phyloP scores from a whole-genome alignment of 768 basidiomycete genomes.

The Podaxis sp. region DNA sequence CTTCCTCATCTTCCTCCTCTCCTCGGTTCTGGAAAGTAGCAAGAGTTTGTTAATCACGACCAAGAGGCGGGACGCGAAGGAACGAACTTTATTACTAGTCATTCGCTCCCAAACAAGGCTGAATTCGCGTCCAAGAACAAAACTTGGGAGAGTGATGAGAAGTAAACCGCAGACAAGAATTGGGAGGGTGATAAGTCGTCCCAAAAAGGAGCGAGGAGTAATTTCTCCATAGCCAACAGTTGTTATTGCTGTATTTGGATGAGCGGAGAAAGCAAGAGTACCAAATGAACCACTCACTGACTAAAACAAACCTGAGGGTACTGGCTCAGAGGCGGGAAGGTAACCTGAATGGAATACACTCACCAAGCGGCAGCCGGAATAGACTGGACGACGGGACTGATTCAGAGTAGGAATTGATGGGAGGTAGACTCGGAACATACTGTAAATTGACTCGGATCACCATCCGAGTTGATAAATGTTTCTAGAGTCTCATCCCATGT shows the following conservation, averaged over 20 bases:
- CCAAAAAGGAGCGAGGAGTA: constrained; percentile 85
- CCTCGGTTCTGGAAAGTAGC: constrained; percentile 9
- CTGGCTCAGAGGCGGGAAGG: not conserved
- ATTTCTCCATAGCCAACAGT: constrained; percentile 94
- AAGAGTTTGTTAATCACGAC: not conserved
- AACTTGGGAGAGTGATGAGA: constrained; percentile 87
- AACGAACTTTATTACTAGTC: constrained; percentile 47
- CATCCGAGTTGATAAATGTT: constrained; percentile 83
- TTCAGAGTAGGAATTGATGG: not conserved
- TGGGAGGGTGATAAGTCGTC: constrained; percentile 81
- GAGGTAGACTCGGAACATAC: constrained; percentile 34
- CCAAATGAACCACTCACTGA: constrained; percentile 52
- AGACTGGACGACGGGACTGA: constrained; percentile 23
- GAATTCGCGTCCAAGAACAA: constrained; percentile 91
- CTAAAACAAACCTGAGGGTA: constrained; percentile 66
- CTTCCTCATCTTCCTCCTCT: constrained; percentile 20
- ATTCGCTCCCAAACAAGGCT: constrained; percentile 88
- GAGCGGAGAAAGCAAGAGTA: constrained; percentile 1
- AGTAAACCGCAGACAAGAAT: constrained; percentile 86
- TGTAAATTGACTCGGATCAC: constrained; percentile 78
- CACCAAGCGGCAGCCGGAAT: constrained; percentile 50
- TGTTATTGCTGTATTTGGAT: constrained; percentile 63
- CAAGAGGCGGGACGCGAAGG: not conserved
- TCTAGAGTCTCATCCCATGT: constrained; percentile 83
- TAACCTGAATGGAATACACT: constrained; percentile 33